Evolutionary conservation across 371 early-diverging fungal genomes (phyloP).

Genomic region (Apophysomyces sp.): DNA sequence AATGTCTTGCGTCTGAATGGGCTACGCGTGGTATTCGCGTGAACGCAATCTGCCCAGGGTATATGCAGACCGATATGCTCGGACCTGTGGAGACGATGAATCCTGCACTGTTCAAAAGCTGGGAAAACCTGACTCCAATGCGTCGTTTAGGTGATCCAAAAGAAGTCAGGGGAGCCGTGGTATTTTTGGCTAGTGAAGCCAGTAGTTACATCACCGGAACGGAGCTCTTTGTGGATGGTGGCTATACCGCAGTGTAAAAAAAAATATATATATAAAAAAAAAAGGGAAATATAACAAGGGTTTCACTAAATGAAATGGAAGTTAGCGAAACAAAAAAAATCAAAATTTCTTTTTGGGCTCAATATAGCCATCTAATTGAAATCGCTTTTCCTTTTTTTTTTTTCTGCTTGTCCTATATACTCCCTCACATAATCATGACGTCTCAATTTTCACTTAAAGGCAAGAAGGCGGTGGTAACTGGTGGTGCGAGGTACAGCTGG

Average conservation of each 20-base stretch:
- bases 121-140: slow-evolving; percentile 30
- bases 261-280: not conserved
- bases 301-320: not conserved
- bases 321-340: not conserved
- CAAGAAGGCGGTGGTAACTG: slow-evolving; percentile 44
- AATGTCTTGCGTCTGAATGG: slow-evolving; percentile 36
- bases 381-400: slow-evolving; percentile 2
- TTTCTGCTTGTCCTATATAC: too few relatives aligned
- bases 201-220: slow-evolving; percentile 54
- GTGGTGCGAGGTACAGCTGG: slow-evolving; percentile 39
- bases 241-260: slow-evolving; percentile 23
- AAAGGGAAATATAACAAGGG: not conserved
- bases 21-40: slow-evolving; percentile 36
- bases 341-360: not conserved
- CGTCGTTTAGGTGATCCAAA: slow-evolving; percentile 50
- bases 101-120: slow-evolving; percentile 15
- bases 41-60: slow-evolving; percentile 36
- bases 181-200: slow-evolving; percentile 67
- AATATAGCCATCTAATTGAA: not conserved
- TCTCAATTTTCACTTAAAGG: slow-evolving; percentile 44
- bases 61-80: slow-evolving; percentile 35
- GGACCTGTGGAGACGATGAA: slow-evolving; percentile 14
- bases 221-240: slow-evolving; percentile 38
- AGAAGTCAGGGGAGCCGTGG: slow-evolving; percentile 67
- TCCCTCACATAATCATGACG: slow-evolving; percentile 9